These are phyloP conservation scores for Pseudoturritis turrita DNA, from an alignment of 345 rosid species.

Conservation along the genomic window DNA sequence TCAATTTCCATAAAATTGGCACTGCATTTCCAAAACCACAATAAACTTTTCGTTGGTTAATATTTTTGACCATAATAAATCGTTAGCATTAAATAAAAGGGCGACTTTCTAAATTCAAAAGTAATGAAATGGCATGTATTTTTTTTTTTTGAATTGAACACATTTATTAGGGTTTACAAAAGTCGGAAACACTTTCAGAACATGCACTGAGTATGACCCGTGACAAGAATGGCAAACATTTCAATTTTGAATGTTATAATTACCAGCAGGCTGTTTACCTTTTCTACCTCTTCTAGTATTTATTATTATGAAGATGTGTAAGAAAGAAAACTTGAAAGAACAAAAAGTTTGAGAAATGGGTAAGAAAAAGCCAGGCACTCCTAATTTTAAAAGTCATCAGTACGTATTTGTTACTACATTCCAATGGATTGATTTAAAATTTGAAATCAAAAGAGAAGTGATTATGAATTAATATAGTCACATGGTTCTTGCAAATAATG, in stretches of 20 bases:
- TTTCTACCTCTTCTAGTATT: neutral
- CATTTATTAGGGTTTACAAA: constrained; percentile 11
- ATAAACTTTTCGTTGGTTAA: neutral
- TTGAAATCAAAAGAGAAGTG: constrained; percentile 18
- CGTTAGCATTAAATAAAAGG: neutral
- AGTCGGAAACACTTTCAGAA: constrained; percentile 1
- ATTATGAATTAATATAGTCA: constrained; percentile 20
- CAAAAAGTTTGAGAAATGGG: neutral
- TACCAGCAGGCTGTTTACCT: neutral
- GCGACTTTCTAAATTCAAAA: constrained; percentile 1
- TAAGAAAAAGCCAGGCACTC: neutral
- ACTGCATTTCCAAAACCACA: neutral
- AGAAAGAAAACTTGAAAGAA: neutral
- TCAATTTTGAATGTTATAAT: constrained; percentile 10
- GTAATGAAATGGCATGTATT: neutral
- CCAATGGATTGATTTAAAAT: neutral
- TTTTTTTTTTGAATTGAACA: constrained; percentile 8
- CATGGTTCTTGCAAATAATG: constrained; percentile 30
- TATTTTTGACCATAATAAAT: neutral
- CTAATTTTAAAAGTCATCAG: neutral
- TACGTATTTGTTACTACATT: neutral
- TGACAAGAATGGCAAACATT: constrained; percentile 12
- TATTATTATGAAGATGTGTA: neutral
- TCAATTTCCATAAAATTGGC: neutral
- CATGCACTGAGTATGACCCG: constrained; percentile 11